Evolutionary conservation across 306 rosid genomes (phyloP).

Genomic region (Quercus aquifolioides): DNA sequence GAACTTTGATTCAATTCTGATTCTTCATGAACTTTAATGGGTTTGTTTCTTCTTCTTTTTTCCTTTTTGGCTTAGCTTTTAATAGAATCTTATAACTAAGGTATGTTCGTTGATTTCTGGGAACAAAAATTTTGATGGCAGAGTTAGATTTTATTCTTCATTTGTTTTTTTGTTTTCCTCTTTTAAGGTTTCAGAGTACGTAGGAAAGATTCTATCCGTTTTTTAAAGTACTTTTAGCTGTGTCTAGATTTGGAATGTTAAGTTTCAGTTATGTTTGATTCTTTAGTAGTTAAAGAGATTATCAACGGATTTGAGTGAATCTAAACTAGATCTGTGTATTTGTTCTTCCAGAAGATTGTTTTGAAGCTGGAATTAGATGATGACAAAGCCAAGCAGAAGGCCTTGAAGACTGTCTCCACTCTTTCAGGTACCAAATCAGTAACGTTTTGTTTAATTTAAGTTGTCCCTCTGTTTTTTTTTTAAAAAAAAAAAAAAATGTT

Average conservation of each 20-base stretch:
- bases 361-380: slow-evolving; percentile 74
- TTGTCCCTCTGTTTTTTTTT: not conserved
- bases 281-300: not conserved
- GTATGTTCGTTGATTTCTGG: not conserved
- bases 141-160: not conserved
- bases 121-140: not conserved
- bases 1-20: slow-evolving; percentile 17
- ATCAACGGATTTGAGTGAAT: slow-evolving; percentile 2
- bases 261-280: not conserved
- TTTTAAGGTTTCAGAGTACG: not conserved
- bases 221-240: not conserved
- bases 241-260: slow-evolving; percentile 5
- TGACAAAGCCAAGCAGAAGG: slow-evolving; percentile 87
- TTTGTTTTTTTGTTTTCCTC: not conserved
- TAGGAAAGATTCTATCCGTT: slow-evolving; percentile 13
- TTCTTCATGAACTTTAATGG: slow-evolving; percentile 33
- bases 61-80: slow-evolving; percentile 1
- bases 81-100: slow-evolving; percentile 18
- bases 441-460: not conserved
- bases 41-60: not conserved
- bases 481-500: not conserved
- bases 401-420: slow-evolving; percentile 75
- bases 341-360: slow-evolving; percentile 63
- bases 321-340: slow-evolving; percentile 24
- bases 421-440: slow-evolving; percentile 59